Conservation (phyloP, 106 monocot species). For the Vanilla planifolia region DNA sequence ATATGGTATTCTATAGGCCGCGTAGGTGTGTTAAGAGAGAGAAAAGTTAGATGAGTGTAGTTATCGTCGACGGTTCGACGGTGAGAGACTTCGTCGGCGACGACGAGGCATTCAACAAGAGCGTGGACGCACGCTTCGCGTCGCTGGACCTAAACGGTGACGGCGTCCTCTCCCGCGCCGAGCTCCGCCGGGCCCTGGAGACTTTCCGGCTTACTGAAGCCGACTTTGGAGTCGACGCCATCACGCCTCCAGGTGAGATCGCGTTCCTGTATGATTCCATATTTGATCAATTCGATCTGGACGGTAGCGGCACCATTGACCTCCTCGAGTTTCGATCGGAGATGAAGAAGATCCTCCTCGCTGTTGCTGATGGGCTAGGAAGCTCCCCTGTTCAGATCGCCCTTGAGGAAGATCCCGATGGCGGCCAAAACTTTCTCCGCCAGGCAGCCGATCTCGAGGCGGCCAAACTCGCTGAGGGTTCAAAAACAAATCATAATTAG, state of each 20-base stretch:
- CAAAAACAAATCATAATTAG: too few relatives aligned
- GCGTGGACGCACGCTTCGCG: conserved; percentile 44
- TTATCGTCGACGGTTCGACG: conserved; percentile 59
- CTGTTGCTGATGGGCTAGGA: conserved; percentile 62
- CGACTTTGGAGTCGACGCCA: conserved; percentile 57
- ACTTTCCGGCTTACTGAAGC: conserved; percentile 55
- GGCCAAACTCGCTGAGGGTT: conserved; percentile 26
- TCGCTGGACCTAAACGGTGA: conserved; percentile 59
- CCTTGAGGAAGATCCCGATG: conserved; percentile 36
- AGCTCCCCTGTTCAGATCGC: conserved; percentile 56
- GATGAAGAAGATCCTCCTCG: conserved; percentile 54
- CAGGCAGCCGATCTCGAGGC: conserved; percentile 74
- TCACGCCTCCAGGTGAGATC: conserved; percentile 46
- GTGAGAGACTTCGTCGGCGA: conserved; percentile 46
- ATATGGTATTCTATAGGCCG: too few relatives aligned
- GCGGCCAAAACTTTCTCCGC: conserved; percentile 29
- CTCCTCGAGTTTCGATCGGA: conserved; percentile 40
- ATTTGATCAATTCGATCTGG: conserved; percentile 63
- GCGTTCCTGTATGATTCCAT: conserved; percentile 72
- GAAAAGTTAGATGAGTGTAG: conserved; percentile 58
- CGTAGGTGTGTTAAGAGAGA: too few relatives aligned
- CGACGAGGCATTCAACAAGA: conserved; percentile 36
- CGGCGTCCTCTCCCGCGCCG: conserved; percentile 61
- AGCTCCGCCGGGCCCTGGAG: conserved; percentile 61
- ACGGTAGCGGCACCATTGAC: conserved; percentile 52